Percentiles rank a stretch among this genome's conserved stretches.
Conservation (phyloP, 2,329 filamentous ascomycete species). For the Magnaporthiopsis rhizophila region DNA sequence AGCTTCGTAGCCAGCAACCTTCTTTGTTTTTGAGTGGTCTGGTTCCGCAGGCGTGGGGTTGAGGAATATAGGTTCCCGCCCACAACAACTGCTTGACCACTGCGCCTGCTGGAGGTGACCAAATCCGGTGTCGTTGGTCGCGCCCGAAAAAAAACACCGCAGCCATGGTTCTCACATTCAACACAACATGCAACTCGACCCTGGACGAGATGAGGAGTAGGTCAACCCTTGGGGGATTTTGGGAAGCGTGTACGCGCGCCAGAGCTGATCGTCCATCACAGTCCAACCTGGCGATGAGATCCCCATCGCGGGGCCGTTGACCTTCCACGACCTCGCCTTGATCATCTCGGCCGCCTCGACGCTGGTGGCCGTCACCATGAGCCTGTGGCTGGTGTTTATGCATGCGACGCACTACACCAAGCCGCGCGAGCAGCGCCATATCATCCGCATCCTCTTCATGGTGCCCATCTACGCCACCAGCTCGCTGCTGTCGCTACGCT, state of each 20-base stretch:
- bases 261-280: constrained; percentile 15
- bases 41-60: constrained; percentile 1
- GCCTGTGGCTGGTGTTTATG: constrained; percentile 48
- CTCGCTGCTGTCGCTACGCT: constrained; percentile 64
- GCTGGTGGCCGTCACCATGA: constrained; percentile 42
- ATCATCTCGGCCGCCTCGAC: constrained; percentile 41
- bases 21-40: background rate
- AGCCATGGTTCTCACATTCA: constrained; percentile 18
- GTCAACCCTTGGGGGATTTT: constrained; percentile 11
- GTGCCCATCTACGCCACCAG: constrained; percentile 72
- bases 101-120: background rate
- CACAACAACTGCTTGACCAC: background rate
- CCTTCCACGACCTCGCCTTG: constrained; percentile 47
- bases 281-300: constrained; percentile 37
- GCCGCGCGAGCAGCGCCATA: constrained; percentile 54
- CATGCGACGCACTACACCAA: constrained; percentile 55
- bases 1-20: background rate
- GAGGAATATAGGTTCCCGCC: background rate
- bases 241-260: background rate
- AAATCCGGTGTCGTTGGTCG: background rate
- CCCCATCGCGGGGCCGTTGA: constrained; percentile 37
- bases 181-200: constrained; percentile 34
- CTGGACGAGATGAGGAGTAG: constrained; percentile 35
- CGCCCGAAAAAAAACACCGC: background rate
- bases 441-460: constrained; percentile 85